Evolutionary conservation across 2,329 filamentous ascomycete species (phyloP), one percentile per base, ranked within the genome.

Genomic region (Epicoccum nigrum): DNA sequence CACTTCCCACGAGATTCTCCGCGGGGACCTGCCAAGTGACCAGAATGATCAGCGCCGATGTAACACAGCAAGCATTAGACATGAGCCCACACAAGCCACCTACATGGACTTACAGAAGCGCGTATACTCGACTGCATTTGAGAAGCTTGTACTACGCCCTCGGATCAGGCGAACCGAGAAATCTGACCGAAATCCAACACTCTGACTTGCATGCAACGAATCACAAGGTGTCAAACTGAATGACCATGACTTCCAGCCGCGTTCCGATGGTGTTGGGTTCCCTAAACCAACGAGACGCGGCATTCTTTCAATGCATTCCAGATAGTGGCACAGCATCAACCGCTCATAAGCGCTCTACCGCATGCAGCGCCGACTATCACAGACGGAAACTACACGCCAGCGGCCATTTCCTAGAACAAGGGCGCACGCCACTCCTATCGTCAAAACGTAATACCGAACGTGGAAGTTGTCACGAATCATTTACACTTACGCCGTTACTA

Each of bases 291-390:
- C 5, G 39, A 44, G 34, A 38, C 32, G 19, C 23, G 37, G 30
- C 33, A 30, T 8, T 38, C 17, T 13, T 41, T 43, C 21, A 28
- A 19, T 7, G 19, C 33, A n/a, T 30, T 13, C 6, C 31, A 44
- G 49, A 51, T 43, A 52, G 49, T 52, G 39, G 49, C 49, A 43
- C 27, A 17, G 30, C 7, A 11, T 52, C 32, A 47, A 34, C 49
- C 49, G 49, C 38, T 47, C 49, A 7, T 52, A 52, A 52, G 49
- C 49, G 49, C 49, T 44, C 16, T 39, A 37, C 38, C 30, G 43
- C 38, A 52, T 38, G 49, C 43, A 52, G 32, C 12, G 37, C 49
- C 42, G 38, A 33, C 15, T 27, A 21, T 30, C 32, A 28, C 23
- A 37, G 37, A 9, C 41, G 35, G 37, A 27, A 25, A 27, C 25